phyloP scores from a whole-genome alignment of 2,329 filamentous ascomycete species.

The Chrysoporthe puriensis region DNA sequence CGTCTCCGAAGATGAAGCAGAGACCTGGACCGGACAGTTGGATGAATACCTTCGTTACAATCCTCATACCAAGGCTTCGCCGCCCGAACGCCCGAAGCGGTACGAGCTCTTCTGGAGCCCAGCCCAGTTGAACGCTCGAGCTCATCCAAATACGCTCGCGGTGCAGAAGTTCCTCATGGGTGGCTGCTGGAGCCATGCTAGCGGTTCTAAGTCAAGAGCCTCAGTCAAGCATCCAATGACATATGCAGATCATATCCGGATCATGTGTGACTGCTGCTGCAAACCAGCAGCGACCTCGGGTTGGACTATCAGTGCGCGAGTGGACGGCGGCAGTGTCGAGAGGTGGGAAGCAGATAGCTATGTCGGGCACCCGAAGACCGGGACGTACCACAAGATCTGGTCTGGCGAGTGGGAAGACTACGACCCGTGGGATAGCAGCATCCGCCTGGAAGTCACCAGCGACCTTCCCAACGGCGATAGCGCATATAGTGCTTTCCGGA shows the following conservation, averaged over 20 bases:
- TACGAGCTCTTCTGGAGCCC: constrained; percentile 47
- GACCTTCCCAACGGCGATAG: constrained; percentile 76
- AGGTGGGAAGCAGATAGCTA: constrained; percentile 70
- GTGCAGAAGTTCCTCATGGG: constrained; percentile 53
- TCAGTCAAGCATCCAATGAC: constrained; percentile 50
- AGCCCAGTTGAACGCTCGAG: constrained; percentile 44
- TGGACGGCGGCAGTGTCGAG: constrained; percentile 68
- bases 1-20: constrained; percentile 35
- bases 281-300: constrained; percentile 33
- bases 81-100: constrained; percentile 39
- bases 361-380: constrained; percentile 43
- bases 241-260: constrained; percentile 65
- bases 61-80: constrained; percentile 39
- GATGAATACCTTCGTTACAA: constrained; percentile 58
- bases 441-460: constrained; percentile 64
- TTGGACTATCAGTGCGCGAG: constrained; percentile 54
- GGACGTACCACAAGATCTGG: constrained; percentile 69
- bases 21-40: constrained; percentile 55
- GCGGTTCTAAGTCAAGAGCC: constrained; percentile 47
- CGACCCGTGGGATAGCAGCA: constrained; percentile 73
- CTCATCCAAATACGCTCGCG: constrained; percentile 44
- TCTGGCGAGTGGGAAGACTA: constrained; percentile 74
- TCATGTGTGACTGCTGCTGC: constrained; percentile 35
- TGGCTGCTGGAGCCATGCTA: constrained; percentile 55
- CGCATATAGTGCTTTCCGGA: constrained; percentile 73